phyloP scores from a whole-genome alignment of 306 rosid genomes.

The Cucumis cinereus region DNA sequence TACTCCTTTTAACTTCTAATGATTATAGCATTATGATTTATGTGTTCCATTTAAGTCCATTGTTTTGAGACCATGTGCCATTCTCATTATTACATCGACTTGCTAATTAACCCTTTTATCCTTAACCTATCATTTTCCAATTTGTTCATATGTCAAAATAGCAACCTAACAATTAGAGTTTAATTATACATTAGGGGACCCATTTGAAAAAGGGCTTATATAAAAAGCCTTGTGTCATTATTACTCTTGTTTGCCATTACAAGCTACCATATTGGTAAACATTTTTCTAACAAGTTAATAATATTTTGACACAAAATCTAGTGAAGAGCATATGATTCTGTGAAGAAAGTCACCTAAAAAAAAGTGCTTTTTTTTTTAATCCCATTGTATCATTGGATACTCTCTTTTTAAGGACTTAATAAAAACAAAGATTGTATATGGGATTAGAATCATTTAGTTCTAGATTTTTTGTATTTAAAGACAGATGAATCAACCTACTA shows the following conservation, averaged over 20 bases:
- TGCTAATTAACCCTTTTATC: conserved; percentile 12
- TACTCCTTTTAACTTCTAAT: no score
- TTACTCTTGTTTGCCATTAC: conserved; percentile 8
- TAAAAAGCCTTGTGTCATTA: not conserved
- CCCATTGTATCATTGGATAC: conserved; percentile 5
- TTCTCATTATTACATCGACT: conserved; percentile 8
- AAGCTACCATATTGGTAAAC: not conserved
- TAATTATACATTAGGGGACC: not conserved
- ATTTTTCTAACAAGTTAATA: not conserved
- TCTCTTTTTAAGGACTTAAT: not conserved
- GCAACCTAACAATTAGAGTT: conserved; percentile 13
- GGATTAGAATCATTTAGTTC: not conserved
- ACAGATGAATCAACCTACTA: not conserved
- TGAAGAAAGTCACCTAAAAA: not conserved
- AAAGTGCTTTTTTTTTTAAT: not conserved
- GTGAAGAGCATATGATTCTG: conserved; percentile 5
- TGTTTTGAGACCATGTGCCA: no score
- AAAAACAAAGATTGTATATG: not conserved
- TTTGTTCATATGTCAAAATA: conserved; percentile 14
- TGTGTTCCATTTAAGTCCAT: no score
- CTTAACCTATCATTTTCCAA: conserved; percentile 12
- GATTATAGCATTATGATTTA: no score
- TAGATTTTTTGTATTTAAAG: not conserved
- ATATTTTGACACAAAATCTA: not conserved
- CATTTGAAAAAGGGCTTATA: not conserved